Base-by-base conservation (phyloP, 768 basidiomycete genomes). In the Hebeloma cylindrosporum region DNA sequence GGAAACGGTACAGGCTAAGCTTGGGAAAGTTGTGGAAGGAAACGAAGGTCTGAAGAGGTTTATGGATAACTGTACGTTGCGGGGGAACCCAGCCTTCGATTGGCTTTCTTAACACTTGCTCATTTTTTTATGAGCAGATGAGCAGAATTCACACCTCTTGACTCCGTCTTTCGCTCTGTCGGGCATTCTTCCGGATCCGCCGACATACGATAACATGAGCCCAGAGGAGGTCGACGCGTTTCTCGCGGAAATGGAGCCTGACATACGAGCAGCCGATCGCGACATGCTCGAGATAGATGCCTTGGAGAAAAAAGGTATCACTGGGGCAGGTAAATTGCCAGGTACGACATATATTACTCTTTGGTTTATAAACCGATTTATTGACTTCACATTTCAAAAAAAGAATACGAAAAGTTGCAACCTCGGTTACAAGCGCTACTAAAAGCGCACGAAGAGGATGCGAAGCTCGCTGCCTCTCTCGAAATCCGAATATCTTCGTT, bases 261-360 rank as follows among this genome's bases (percentile, higher is more conserved):
- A 93, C 40, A 80, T 92, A 39, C 87, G 89, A 22, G 78, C 81
- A 23, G 89, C 88, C 7, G 90, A 92, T 54, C 78, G 85, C 6
- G 88, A 90, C 53, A 78, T 91, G 74, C 77, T 76, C 27, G 89
- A 91, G 58, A 87, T 93, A 23, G 82, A 83, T 45, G 62, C 71
- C 10, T 63, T 91, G 34, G 82, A 86, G 54, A 75, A 75, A 56
- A 85, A 80, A 51, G 87, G 86, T 25, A 81, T 88, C 7, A 73
- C 80, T 3, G 77, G 78, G 5, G 84, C 88, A 0, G 88, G 89
- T 3, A 85, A 81, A 51, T 77, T 92, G 2, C 67, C 72, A 40
- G 80, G 85, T 85, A 40, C 8, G 59, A 8, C 4, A 13, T 40
- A 14, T 38, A 17, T 34, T 14, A 31, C 21, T 36, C 56, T 56